Base-by-base conservation (phyloP, 2,329 filamentous ascomycete species). In the Aspergillus fijiensis region DNA sequence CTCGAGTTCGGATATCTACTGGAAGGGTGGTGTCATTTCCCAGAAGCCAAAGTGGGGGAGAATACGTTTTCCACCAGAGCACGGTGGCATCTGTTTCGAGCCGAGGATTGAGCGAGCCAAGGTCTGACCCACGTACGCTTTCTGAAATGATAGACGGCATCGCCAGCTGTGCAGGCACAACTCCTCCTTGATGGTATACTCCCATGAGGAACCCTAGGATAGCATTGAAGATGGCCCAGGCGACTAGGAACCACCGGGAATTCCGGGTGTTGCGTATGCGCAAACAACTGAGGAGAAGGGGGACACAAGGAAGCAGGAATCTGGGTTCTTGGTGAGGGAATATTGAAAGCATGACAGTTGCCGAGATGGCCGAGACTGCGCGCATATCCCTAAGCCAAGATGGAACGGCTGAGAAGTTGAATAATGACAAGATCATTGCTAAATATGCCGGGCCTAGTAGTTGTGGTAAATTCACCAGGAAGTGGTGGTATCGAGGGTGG, bases 401-500 rank as follows among this genome's bases (percentile, higher is more conserved):
- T 7, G 71, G 67, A 49, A 70, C 65, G 47, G 68, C 65, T 33
- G 66, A 68, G 58, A 63, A 65, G 61, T 55, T 78, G 68, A 90
- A 82, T 11, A 91, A 75, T 11, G 75, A 73, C 19, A 70, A 47
- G 11, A 75, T 63, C 60, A 79, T 72, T 21, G 91, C 80, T 29
- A 85, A 71, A 39, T 85, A 82, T 9, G 87, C 89, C 5, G 90
- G 90, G 1, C 90, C 90, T 19, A 94, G 81, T 19, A 93, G 81
- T 70, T 89, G 82, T 63, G 89, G 85, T 14, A 92, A 76, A 69
- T 92, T 93, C 60, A 85, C 85, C 49, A 90, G 78, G 31, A 89
- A 74, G 72, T 93, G 90, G 72, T 92, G 89, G 72, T 92, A 91
- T 81, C 86, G 89, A 5, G 90, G 89, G 69, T 94, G 90, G 14